Evolutionary conservation across 2,329 filamentous ascomycete species (phyloP).

Genomic region (Stagonosporopsis vannaccii): DNA sequence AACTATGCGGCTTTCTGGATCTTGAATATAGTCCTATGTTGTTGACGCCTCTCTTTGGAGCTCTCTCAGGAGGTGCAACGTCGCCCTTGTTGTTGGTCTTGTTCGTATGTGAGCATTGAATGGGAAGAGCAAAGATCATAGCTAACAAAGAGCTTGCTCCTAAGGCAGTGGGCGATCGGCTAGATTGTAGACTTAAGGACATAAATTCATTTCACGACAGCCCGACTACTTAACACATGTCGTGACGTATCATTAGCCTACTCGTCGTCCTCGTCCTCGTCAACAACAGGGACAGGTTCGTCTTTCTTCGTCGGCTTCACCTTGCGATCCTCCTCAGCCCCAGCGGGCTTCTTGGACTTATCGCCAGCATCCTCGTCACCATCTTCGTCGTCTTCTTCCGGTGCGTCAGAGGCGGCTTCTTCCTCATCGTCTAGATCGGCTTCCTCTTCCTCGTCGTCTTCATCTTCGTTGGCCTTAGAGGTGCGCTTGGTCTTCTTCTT

Average conservation of each 20-base stretch:
- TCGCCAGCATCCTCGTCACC: conserved; percentile 49
- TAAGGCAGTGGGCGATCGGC: too few relatives aligned
- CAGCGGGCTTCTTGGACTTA: conserved; percentile 47
- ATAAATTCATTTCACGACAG: neutral
- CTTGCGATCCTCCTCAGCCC: conserved; percentile 44
- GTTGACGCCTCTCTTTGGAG: too few relatives aligned
- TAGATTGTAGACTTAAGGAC: neutral
- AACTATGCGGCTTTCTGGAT: neutral
- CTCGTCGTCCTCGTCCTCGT: conserved; percentile 42
- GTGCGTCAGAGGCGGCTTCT: conserved; percentile 14
- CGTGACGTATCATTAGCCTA: neutral
- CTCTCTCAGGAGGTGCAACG: too few relatives aligned
- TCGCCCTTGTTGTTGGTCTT: too few relatives aligned
- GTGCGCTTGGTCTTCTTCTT: conserved; percentile 46
- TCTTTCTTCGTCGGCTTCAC: conserved; percentile 40
- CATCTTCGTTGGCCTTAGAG: conserved; percentile 39
- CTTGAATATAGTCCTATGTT: neutral
- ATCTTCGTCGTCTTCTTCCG: conserved; percentile 32
- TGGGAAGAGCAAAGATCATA: neutral
- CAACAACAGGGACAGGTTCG: conserved; percentile 43
- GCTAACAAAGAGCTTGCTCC: neutral
- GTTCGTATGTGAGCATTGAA: neutral
- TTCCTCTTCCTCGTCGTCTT: conserved; percentile 44
- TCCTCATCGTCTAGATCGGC: conserved; percentile 44
- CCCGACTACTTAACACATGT: neutral